These are phyloP conservation scores for Apiotrichum gracile DNA, from an alignment of 1,284 basidiomycete genomes.

Conservation along the genomic window DNA sequence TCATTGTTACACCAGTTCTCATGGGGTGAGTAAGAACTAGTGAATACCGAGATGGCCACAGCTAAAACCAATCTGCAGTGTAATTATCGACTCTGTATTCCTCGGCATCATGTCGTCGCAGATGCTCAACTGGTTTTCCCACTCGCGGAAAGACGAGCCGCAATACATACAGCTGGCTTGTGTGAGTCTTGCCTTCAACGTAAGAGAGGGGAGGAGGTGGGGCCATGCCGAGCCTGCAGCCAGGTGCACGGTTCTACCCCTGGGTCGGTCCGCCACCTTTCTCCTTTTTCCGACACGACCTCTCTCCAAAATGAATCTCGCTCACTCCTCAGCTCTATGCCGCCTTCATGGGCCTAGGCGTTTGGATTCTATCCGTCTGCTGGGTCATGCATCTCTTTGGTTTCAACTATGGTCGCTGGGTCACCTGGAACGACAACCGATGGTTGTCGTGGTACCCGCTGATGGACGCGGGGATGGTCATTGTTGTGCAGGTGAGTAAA, in stretches of 20 bases:
- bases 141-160: constrained; percentile 8
- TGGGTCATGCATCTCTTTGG: constrained; percentile 11
- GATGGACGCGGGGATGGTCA: constrained; percentile 8
- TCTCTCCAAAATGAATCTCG: too few species aligned
- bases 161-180: constrained; percentile 1
- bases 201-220: too few species aligned
- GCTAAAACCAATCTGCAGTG: neutral
- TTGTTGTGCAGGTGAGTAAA: constrained; percentile 1
- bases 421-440: constrained; percentile 4
- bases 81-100: constrained; percentile 11
- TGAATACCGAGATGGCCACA: neutral
- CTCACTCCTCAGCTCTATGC: constrained; percentile 1
- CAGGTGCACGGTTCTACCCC: too few species aligned
- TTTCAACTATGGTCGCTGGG: constrained; percentile 11
- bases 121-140: constrained; percentile 9
- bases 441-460: constrained; percentile 15
- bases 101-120: constrained; percentile 8
- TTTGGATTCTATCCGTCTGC: constrained; percentile 3
- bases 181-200: constrained; percentile 7
- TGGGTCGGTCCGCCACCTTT: too few species aligned
- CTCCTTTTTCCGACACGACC: too few species aligned
- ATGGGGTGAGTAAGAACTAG: constrained; percentile 17
- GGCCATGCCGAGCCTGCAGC: too few species aligned
- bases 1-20: constrained; percentile 9
- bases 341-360: neutral